Evolutionary conservation across 768 basidiomycete genomes (phyloP).

Genomic region (Boletus rex-veris): DNA sequence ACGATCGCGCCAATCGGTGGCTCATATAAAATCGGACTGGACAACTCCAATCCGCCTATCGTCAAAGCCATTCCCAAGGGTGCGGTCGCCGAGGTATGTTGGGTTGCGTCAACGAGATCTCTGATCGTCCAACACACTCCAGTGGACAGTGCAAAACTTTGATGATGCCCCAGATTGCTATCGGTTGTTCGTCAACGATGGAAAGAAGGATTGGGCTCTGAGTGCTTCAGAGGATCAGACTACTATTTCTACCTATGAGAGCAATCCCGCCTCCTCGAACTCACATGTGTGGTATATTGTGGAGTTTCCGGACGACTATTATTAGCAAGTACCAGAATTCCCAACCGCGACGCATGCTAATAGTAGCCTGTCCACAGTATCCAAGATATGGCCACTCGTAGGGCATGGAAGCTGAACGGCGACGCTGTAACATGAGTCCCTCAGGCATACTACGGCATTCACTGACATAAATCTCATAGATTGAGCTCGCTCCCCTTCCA

Average conservation of each 20-base stretch:
- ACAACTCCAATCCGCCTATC: neutral
- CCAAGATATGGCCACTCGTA: neutral
- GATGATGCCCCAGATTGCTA: constrained; percentile 6
- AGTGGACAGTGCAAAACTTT: constrained; percentile 11
- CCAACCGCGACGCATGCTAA: neutral
- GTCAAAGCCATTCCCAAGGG: constrained; percentile 3
- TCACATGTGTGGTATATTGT: constrained; percentile 7
- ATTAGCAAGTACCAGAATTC: neutral
- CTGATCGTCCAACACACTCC: neutral
- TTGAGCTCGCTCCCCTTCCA: constrained; percentile 4
- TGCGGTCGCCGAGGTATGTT: neutral
- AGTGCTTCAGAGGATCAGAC: neutral
- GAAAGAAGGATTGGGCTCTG: constrained; percentile 5
- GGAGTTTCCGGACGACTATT: constrained; percentile 4
- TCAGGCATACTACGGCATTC: too few relatives aligned
- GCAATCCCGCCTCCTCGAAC: constrained; percentile 1
- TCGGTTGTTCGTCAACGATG: constrained; percentile 9
- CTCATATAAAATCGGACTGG: neutral
- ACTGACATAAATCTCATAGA: neutral
- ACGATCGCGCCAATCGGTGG: neutral
- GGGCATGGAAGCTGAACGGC: constrained; percentile 7
- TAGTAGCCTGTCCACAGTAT: neutral
- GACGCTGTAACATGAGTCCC: neutral
- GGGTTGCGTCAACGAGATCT: neutral
- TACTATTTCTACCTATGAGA: neutral